Evolutionary conservation across 257 asterid genomes (phyloP), one percentile per base, ranked within the genome.

Genomic region (Coffea eugenioides): DNA sequence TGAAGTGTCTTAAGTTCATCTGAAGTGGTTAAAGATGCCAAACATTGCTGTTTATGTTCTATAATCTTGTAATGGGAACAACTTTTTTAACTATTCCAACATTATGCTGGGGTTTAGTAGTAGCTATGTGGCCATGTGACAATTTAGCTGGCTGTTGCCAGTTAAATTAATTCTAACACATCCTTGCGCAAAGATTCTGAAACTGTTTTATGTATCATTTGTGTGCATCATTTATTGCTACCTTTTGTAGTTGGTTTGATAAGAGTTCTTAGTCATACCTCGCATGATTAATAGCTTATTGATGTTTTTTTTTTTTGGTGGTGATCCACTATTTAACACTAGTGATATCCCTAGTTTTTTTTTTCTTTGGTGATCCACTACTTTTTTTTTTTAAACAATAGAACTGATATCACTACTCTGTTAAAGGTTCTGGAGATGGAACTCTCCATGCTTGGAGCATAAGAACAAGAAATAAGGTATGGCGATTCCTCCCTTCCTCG

Each of bases 351-450:
- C 34, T 31, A 31, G 2, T 8, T 0, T 72, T 43, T 14, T 8
- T 0, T 72, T 43, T 14, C 11, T 36, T 56, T 31, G 34, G 34
- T 31, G 34, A 39, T 31, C 56, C 54, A 31, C 34, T 4, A 25
- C 39, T 80, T 46, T 31, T 31, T 31, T 31, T 31, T 31, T 31
- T 31, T 31, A 31, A 31, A 31, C 34, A 31, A 1, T 31, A 31
- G 75, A 66, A 73, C 69, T 71, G 74, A 65, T 7, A 10, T 46
- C 74, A 49, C 34, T 49, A 77, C 70, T 65, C 27, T 79, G 72
- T 84, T 83, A 68, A 89, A 96, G 99, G 99, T 85, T 92, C 98
- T 72, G 98, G 97, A 61, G 97, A 96, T 82, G 99, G 98, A 80
- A 86, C 83, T 77, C 83, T 96, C 80, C 95, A 92, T 74, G 97